Percentiles rank a stretch among this genome's conserved stretches.
Evolutionary conservation across 1,284 basidiomycete species (phyloP).

Genomic region (Trichosporon sp.): DNA sequence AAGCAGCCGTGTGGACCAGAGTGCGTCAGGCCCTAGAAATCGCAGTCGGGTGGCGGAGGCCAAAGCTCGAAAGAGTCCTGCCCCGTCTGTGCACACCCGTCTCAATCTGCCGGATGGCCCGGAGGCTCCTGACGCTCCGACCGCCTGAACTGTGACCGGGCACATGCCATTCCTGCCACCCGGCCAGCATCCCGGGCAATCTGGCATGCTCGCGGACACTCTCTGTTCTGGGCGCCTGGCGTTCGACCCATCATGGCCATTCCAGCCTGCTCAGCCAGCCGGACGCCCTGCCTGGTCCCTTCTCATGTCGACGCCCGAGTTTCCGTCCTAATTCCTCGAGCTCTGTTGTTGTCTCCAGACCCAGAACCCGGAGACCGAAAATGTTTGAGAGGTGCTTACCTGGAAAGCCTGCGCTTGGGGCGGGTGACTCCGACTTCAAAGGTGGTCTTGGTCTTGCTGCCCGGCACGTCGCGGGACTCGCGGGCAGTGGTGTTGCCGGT

Average conservation of each 20-base stretch:
- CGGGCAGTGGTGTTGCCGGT: slow-evolving; percentile 9
- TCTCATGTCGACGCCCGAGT: not conserved
- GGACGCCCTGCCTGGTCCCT: not conserved
- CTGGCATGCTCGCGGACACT: slow-evolving; percentile 5
- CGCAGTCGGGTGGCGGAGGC: slow-evolving; percentile 16
- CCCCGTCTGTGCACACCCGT: slow-evolving; percentile 16
- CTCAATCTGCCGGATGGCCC: slow-evolving; percentile 15
- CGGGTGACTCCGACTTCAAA: slow-evolving; percentile 42
- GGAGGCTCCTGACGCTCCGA: slow-evolving; percentile 5
- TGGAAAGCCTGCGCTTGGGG: slow-evolving; percentile 51
- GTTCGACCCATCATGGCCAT: not conserved
- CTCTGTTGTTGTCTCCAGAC: not conserved
- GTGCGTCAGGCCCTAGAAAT: slow-evolving; percentile 4
- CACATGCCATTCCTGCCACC: not conserved
- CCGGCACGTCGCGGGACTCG: slow-evolving; percentile 12
- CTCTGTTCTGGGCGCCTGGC: not conserved
- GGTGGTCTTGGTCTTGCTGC: slow-evolving; percentile 2
- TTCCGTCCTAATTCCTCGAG: not conserved
- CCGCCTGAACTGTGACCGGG: not conserved
- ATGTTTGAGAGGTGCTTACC: slow-evolving; percentile 39
- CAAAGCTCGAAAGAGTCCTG: slow-evolving; percentile 3
- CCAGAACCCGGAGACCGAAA: not conserved
- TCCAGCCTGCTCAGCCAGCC: not conserved
- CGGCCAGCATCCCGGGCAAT: too few relatives aligned
- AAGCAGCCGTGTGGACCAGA: slow-evolving; percentile 3